Percentiles rank a stretch among this genome's conserved stretches.
Evolutionary conservation across 768 basidiomycete genomes (phyloP).

Genomic region (Tylopilus subfusipes): DNA sequence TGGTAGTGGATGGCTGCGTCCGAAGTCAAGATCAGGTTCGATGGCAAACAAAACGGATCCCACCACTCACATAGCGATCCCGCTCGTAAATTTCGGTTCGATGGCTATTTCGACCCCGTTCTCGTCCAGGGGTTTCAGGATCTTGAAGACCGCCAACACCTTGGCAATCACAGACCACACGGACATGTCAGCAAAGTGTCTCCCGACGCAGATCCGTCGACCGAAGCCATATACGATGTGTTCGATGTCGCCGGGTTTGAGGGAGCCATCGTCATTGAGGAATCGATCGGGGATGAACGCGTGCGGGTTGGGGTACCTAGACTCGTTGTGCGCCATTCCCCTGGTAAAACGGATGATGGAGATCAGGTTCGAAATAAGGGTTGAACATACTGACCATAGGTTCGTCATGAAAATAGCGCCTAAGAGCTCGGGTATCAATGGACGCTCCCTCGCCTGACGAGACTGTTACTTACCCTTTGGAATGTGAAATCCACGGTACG

Average conservation of each 20-base stretch:
- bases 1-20: not conserved
- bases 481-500: not conserved
- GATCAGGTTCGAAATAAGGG: too few relatives aligned
- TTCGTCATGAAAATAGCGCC: conserved; percentile 6
- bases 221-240: conserved; percentile 24
- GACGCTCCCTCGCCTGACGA: not conserved
- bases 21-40: not conserved
- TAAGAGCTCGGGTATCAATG: not conserved
- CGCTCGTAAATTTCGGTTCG: conserved; percentile 13
- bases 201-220: conserved; percentile 24
- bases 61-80: conserved; percentile 7
- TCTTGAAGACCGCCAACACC: conserved; percentile 6
- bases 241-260: conserved; percentile 9
- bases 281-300: conserved; percentile 40
- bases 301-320: conserved; percentile 34
- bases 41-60: not conserved
- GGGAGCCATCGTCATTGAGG: conserved; percentile 26
- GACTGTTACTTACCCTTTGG: not conserved
- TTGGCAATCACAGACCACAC: conserved; percentile 15
- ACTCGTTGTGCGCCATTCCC: conserved; percentile 18
- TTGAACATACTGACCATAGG: conserved; percentile 2
- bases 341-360: not conserved
- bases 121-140: not conserved
- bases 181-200: conserved; percentile 21
- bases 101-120: conserved; percentile 12